Base-by-base conservation (phyloP, 192 early-diverging fungal species). In the Haplosporangium gracile region DNA sequence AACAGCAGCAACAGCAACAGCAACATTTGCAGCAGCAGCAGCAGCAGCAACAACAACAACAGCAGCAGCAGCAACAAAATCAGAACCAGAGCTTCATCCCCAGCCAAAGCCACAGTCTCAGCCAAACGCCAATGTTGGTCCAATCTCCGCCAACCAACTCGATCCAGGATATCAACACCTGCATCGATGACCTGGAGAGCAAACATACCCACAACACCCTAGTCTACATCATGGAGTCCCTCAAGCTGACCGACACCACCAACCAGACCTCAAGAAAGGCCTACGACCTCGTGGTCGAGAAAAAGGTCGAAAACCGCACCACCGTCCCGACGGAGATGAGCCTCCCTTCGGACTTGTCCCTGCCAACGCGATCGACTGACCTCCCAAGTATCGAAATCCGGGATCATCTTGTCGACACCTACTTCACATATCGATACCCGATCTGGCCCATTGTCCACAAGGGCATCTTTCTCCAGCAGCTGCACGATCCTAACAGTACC, bases 391-490 rank as follows among this genome's bases (percentile, higher is more conserved):
- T 75, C 36, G 84, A 86, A 68, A 86, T 86, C 40, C 70, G 84
- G 22, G 84, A 86, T 38, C 84, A 86, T 72, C 79, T 86, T 43
- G 84, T 90, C 24, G 89, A 91, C 49, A 85, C 84, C 16, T 92
- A 92, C 69, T 92, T 92, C 49, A 85, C 90, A 20, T 82, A 91
- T 81, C 88, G 91, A 39, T 91, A 92, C 73, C 86, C 87, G 26
- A 88, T 91, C 72, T 82, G 82, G 51, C 92, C 92, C n/a, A 89
- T 93, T 49, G 82, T 93, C 36, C 92, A 93, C 79, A 90, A 89
- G 57, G 88, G 81, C 7, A 78, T 80, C 29, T 93, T 93, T 77
- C 60, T 91, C 22, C 80, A 86, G 34, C 88, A 91, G 71, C 74
- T 93, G 60, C 79, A 83, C 32, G 88, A 84, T 72, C 83, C 81